These are phyloP conservation scores for Rhizopogon rudus DNA, from an alignment of 768 basidiomycete genomes.

Conservation along the genomic window DNA sequence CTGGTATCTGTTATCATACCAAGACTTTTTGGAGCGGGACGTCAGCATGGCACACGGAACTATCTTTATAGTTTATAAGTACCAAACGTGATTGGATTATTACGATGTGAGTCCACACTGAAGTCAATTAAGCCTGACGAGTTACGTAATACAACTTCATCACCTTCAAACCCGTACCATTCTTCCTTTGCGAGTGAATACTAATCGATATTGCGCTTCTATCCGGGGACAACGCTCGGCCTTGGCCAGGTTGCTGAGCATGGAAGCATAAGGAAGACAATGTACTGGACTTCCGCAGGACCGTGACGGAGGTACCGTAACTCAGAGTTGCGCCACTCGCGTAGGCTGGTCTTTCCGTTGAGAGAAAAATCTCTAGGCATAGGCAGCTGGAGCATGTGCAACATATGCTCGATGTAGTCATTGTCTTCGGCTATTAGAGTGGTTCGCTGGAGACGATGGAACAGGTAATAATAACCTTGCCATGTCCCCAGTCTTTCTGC, in stretches of 20 bases:
- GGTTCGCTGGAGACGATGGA: no score
- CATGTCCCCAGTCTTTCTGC: no score
- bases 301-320: no score
- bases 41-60: background rate
- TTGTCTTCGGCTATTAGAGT: no score
- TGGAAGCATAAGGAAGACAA: background rate
- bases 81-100: background rate
- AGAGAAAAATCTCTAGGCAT: no score
- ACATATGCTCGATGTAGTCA: no score
- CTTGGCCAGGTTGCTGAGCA: slow-evolving; percentile 74
- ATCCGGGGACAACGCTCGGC: slow-evolving; percentile 59
- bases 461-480: no score
- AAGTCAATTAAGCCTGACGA: no score
- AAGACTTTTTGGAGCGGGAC: background rate
- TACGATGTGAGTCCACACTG: background rate
- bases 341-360: no score
- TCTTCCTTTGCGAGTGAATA: slow-evolving; percentile 74
- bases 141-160: no score
- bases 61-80: background rate
- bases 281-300: background rate
- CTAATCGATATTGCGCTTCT: slow-evolving; percentile 61
- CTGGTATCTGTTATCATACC: background rate
- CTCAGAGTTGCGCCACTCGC: no score
- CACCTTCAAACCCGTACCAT: slow-evolving; percentile 48
- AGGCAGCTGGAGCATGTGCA: no score